Evolutionary conservation across 2,329 filamentous ascomycete species (phyloP).

Genomic region (Madurella fahalii): DNA sequence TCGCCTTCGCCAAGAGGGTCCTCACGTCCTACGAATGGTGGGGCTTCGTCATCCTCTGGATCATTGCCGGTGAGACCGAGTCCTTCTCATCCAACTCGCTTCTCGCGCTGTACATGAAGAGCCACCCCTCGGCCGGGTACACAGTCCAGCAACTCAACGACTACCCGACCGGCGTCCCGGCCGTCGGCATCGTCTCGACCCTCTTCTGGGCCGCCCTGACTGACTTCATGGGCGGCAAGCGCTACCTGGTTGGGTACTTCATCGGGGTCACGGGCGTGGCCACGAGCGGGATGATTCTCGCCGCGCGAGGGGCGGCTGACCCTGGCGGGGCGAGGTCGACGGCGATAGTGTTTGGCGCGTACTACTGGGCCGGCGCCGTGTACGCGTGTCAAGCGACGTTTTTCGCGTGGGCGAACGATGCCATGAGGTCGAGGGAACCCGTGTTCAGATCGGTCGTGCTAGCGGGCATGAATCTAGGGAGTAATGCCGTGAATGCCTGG

Average conservation of each 20-base stretch:
- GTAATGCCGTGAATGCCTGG: slow-evolving; percentile 67
- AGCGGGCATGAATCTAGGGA: slow-evolving; percentile 67
- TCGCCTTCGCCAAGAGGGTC: slow-evolving; percentile 49
- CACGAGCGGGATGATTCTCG: slow-evolving; percentile 59
- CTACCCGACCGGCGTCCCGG: slow-evolving; percentile 54
- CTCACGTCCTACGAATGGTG: slow-evolving; percentile 61
- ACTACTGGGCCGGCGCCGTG: slow-evolving; percentile 66
- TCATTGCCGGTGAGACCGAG: slow-evolving; percentile 68
- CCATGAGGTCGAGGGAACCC: slow-evolving; percentile 59
- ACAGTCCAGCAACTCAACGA: slow-evolving; percentile 50
- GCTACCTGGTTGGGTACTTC: slow-evolving; percentile 64
- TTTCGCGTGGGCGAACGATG: slow-evolving; percentile 73
- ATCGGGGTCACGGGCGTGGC: slow-evolving; percentile 61
- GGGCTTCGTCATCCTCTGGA: slow-evolving; percentile 63
- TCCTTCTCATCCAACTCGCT: slow-evolving; percentile 64
- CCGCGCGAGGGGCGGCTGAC: slow-evolving; percentile 35
- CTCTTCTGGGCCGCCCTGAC: slow-evolving; percentile 67
- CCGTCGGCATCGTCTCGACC: slow-evolving; percentile 55
- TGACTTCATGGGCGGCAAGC: slow-evolving; percentile 58
- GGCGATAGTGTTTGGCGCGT: slow-evolving; percentile 57
- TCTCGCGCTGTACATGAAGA: slow-evolving; percentile 47
- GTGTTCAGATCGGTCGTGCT: slow-evolving; percentile 63
- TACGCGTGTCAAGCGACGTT: slow-evolving; percentile 72
- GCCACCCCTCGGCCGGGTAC: slow-evolving; percentile 40
- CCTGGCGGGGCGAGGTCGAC: slow-evolving; percentile 38